Evolutionary conservation across 2,329 filamentous ascomycete genomes (phyloP), one percentile per base, ranked within the genome.

Genomic region (Colletotrichum destructivum): DNA sequence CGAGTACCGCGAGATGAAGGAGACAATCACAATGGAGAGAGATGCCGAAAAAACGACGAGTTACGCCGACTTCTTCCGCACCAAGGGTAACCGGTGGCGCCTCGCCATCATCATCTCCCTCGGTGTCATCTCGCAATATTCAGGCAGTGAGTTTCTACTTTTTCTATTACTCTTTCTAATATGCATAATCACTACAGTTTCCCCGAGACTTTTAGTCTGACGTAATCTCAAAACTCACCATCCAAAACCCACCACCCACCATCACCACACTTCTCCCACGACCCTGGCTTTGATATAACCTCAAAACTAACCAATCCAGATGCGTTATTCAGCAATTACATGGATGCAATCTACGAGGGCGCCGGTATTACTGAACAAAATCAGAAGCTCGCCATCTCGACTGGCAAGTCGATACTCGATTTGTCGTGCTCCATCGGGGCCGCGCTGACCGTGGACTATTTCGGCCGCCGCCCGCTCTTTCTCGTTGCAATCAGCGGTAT

Each of bases 101-200:
- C 82, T 93, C 55, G 84, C 87, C 59, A 88, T 93, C 66, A 83
- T 92, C 52, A 79, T 91, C 52, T 91, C 89, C 0, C 84, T 93
- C 21, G 91, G 90, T 76, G 81, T 92, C 75, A 91, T 92, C 77
- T 91, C 89, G 2, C 90, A 93, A 80, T 92, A 91, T 81, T 90
- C 87, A 63, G 91, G 91, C 55, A 93, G 8, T 11, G 2, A 0
- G 8, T 35, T 35, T 35, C 31, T 35, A 9, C 7, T 35, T 35
- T 35, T 35, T 2, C 31, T 35, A 35, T 35, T 35, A 1, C 8
- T 35, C 6, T 9, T 35, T 0, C 31, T 35, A 35, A 9, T 35
- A 35, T 9, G 8, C 31, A 8, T 8, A 35, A 35, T 9, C 8
- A 9, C 7, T 9, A 35, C 31, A 35, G 31, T 35, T 8, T 35